Evolutionary conservation across 805 yeast species (phyloP), one percentile per base, ranked within the genome.

Genomic region (Saccharomycopsis vini): DNA sequence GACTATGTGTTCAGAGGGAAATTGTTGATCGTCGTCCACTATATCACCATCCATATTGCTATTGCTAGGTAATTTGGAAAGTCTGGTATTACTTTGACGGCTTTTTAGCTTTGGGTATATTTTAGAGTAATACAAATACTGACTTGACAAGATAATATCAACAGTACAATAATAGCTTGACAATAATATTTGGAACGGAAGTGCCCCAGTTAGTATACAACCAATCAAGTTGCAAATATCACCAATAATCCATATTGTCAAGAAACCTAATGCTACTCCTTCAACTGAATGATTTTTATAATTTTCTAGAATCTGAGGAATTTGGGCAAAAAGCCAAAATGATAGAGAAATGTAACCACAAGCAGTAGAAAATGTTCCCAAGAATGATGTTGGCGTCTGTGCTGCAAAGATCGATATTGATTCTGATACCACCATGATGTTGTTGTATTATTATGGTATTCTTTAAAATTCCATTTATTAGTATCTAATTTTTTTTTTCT

Each of bases 141-240:
- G 97, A 2, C 72, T 67, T 36, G 78, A 67, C 26, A 89, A 66
- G 7, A 85, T 65, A 21, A 73, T 43, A 61, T 89, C 97, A 47
- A 84, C 82, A 46, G 69, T 62, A 42, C 90, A 67, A 58, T 84
- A 89, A 61, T 89, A 89, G 1, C 72, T 46, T 0, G 94, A 84
- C 15, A 89, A 63, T 19, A 79, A 63, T 5, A 78, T 72, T 58
- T 88, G 97, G 62, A 88, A 89, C 15, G 81, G 77, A 37, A 87
- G 66, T 47, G 89, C 96, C 4, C 73, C 59, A 0, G 96, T 87
- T 37, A 87, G 57, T 0, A 84, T 46, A 47, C 95, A 86, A 1
- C 96, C 97, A 0, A 72, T 40, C 22, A 80, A 60, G 35, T 76
- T 71, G 5, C 43, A 39, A 19, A 59, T 41, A 38, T 64, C 68